phyloP scores from a whole-genome alignment of 73 alveolate genomes.

The Paramecium biaurelia region DNA sequence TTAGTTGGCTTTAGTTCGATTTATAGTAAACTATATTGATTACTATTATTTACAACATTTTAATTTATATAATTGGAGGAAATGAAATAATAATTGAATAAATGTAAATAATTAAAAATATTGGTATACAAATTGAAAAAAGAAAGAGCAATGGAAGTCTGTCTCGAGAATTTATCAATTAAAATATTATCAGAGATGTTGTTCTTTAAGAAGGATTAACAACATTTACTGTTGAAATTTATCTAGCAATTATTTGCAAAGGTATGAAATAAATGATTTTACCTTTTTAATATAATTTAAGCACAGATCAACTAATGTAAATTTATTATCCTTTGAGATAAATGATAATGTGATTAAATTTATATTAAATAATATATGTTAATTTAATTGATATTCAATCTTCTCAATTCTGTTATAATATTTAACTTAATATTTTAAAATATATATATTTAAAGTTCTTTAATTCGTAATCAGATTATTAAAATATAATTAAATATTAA shows the following conservation, averaged over 20 bases:
- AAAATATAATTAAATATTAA: no score
- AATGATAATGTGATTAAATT: not conserved
- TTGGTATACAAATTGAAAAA: conserved; percentile 25
- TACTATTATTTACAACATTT: not conserved
- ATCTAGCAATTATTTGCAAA: conserved; percentile 6
- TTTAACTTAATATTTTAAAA: no score
- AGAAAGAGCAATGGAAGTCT: not conserved
- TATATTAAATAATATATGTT: not conserved
- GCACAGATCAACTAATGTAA: not conserved
- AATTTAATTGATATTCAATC: not conserved
- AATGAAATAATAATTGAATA: not conserved
- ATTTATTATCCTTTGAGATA: conserved; percentile 1
- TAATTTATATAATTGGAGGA: not conserved
- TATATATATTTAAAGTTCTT: no score
- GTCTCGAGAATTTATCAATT: not conserved
- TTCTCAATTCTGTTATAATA: no score
- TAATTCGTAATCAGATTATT: no score
- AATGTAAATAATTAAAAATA: not conserved
- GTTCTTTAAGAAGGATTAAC: conserved; percentile 22
- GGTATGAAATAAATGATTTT: not conserved
- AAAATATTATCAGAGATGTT: conserved; percentile 24
- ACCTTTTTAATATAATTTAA: not conserved
- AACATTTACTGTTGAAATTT: not conserved
- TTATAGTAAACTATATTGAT: not conserved
- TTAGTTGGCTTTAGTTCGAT: not conserved